Conservation (phyloP, 495 filamentous ascomycete species). For the Penicillium lagena region DNA sequence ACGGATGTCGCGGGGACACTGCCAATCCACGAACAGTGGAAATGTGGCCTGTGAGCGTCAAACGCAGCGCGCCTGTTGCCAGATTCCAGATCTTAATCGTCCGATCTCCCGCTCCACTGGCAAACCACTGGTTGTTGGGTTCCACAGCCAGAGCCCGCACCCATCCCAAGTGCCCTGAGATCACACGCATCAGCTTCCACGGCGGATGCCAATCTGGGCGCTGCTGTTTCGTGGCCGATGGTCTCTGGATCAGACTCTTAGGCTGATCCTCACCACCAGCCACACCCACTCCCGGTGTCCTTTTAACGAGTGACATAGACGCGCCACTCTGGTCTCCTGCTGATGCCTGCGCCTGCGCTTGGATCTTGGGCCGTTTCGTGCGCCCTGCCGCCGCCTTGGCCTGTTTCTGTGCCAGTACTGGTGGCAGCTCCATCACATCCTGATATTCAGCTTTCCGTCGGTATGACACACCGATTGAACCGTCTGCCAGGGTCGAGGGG, state of each 20-base stretch:
- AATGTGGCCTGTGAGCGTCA: constrained; percentile 96
- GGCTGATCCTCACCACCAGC: constrained; percentile 32
- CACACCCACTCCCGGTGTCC: constrained; percentile 20
- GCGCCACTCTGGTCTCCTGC: constrained; percentile 28
- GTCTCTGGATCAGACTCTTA: constrained; percentile 58
- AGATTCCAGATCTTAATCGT: constrained; percentile 99
- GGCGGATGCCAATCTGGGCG: constrained; percentile 93
- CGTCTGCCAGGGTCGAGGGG: constrained; percentile 31
- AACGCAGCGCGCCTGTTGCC: constrained; percentile 69
- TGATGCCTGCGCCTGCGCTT: constrained; percentile 18
- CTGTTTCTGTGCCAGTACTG: constrained; percentile 78
- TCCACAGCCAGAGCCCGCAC: constrained; percentile 87
- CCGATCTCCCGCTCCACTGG: constrained; percentile 88
- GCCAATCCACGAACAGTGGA: constrained; percentile 91
- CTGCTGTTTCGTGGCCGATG: constrained; percentile 63
- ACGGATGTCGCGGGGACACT: constrained; percentile 89
- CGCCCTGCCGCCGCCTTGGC: constrained; percentile 54
- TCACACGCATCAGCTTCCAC: constrained; percentile 98
- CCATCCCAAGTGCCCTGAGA: constrained; percentile 95
- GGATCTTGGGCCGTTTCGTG: constrained; percentile 48
- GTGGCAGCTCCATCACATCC: constrained; percentile 74
- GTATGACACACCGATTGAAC: constrained; percentile 47
- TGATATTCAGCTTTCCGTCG: constrained; percentile 74
- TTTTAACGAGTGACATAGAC: constrained; percentile 40
- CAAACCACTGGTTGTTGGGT: constrained; percentile 97